Percentiles rank a stretch among this genome's conserved stretches.
phyloP scores from a whole-genome alignment of 169 alveolate genomes.

The Cardiosporidium cionae region DNA sequence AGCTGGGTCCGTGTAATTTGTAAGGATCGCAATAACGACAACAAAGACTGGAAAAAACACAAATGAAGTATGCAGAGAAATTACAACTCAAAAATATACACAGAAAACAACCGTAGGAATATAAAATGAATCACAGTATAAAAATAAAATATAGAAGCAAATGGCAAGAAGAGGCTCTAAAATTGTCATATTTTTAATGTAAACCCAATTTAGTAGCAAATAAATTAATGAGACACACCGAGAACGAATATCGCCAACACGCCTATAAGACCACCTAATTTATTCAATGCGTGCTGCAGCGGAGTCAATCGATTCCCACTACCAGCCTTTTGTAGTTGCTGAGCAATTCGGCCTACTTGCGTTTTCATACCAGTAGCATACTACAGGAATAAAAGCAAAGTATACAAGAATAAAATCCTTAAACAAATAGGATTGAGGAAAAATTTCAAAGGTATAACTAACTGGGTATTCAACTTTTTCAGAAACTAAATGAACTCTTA shows the following conservation, averaged over 20 bases:
- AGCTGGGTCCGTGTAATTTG: slow-evolving; percentile 70
- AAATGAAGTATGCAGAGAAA: no score
- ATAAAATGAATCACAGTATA: slow-evolving; percentile 27
- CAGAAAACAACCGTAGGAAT: slow-evolving; percentile 7
- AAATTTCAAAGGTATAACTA: background rate
- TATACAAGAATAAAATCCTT: background rate
- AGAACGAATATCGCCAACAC: slow-evolving; percentile 53
- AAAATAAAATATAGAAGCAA: no score
- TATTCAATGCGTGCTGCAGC: slow-evolving; percentile 63
- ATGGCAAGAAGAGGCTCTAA: no score
- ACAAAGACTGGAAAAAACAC: no score
- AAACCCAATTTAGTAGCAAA: no score
- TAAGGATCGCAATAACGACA: slow-evolving; percentile 62
- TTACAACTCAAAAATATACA: slow-evolving; percentile 4
- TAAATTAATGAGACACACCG: no score
- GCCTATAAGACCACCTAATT: slow-evolving; percentile 75
- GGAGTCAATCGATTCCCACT: slow-evolving; percentile 52
- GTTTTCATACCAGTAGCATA: slow-evolving; percentile 55
- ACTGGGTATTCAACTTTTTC: background rate
- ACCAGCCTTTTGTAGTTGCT: slow-evolving; percentile 69
- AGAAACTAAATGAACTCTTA: background rate
- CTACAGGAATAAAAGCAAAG: background rate
- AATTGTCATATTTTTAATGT: no score
- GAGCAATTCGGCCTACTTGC: slow-evolving; percentile 93
- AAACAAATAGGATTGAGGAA: background rate